Base-by-base conservation (phyloP, 768 basidiomycete genomes). In the Pisolithus marmoratus region DNA sequence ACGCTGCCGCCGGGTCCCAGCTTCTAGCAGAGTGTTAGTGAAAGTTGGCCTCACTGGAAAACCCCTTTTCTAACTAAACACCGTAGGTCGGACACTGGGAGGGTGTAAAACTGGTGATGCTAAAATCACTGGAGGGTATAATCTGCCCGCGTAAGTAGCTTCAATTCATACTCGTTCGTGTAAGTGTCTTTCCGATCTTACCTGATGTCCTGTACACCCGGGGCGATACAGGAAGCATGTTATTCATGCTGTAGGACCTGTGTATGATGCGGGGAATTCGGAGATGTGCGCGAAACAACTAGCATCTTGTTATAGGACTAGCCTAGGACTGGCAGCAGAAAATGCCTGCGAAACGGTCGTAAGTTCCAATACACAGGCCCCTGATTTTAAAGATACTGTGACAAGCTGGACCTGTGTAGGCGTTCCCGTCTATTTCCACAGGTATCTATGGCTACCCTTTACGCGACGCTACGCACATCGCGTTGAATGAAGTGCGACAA, bases 241-340 rank as follows among this genome's bases (percentile, higher is more conserved):
- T 53, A 88, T 93, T 38, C 90, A 92, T 59, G 77, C 90, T 3
- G 90, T 92, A 15, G 90, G 90, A 11, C 90, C 90, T 0, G 65
- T 87, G 1, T 90, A 64, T 63, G 73, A 72, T 5, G 50, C 59
- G 3, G 52, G 57, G 1, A 67, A 74, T 24, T 67, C 65, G 36
- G 74, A 76, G 38, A 66, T 63, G 24, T 78, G 76, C 49, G 81
- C 81, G 5, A 57, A 63, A 52, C 75, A 81, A 54, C 74, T 93
- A 14, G 73, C 74, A 4, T 86, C 87, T 8, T 87, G 87, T 60
- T 93, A 93, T 61, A 69, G 65, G 51, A 77, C 64, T 19, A 84
- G 86, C 58, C 67, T 92, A 52, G 72, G 81, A 46, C 53, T 89
- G 19, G 85, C 87, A 0, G 69, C 76, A 1, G 72, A 82, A 50